phyloP scores from a whole-genome alignment of 2,329 filamentous ascomycete species.

The Aspergillus novofumigatus region DNA sequence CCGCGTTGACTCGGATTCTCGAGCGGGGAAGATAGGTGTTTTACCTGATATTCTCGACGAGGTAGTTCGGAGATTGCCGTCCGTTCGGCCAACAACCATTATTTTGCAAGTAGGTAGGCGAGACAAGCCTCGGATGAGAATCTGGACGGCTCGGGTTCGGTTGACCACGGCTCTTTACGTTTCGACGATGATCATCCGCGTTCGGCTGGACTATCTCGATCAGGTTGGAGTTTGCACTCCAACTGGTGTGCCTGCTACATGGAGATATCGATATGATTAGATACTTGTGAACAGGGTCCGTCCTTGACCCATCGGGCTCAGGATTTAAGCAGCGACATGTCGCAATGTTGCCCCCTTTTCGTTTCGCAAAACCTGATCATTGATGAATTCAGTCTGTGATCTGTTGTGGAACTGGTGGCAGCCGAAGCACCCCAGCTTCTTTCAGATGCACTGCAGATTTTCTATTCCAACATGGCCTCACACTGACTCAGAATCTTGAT shows the following conservation, averaged over 20 bases:
- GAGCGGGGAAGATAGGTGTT: background rate
- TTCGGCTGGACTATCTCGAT: background rate
- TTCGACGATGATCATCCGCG: background rate
- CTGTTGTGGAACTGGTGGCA: background rate
- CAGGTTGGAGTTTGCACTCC: background rate
- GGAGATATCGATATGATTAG: background rate
- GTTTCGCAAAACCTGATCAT: background rate
- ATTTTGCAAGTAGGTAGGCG: background rate
- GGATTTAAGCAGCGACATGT: background rate
- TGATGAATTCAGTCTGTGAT: background rate
- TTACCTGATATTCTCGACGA: background rate
- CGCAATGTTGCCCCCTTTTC: background rate
- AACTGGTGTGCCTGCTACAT: background rate
- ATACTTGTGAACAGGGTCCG: background rate
- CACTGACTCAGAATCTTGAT: background rate
- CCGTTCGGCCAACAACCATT: background rate
- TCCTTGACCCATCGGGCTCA: background rate
- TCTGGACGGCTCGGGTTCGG: background rate
- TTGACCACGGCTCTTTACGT: background rate
- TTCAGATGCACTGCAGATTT: too few relatives aligned
- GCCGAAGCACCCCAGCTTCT: background rate
- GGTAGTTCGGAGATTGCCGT: background rate
- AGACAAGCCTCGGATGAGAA: background rate
- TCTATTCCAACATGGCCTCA: background rate
- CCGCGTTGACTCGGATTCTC: background rate